Evolutionary conservation across 192 early-diverging fungal species (phyloP), one percentile per base, ranked within the genome.

Genomic region (Endogone sp.): DNA sequence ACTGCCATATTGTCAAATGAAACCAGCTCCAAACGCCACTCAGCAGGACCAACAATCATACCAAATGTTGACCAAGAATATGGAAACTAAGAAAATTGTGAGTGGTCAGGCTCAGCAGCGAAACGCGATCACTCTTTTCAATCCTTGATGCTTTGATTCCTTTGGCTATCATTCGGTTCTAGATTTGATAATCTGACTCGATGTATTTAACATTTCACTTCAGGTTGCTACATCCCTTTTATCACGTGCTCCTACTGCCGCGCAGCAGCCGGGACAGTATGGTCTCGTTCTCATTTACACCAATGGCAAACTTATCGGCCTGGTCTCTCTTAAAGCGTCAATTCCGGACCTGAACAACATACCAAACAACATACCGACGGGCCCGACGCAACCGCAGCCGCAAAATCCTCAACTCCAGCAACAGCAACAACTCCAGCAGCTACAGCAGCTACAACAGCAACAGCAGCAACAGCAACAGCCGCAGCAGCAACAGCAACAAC

Each of bases 1-100:
- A 11, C n/a, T 79, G 27, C 77, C 77, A 0, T 79, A 74, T 22
- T 79, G 77, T 37, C 72, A 79, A 29, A 74, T 79, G 61, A 62
- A 69, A n/a, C 71, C 72, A 21, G 55, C 72, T 11, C n/a, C n/a
- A n/a, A n/a, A n/a, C n/a, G n/a, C n/a, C n/a, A 78, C 23, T 25
- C 65, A 64, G 31, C 72, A 74, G 28, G 72, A 79, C 60, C 65
- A 71, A 44, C 73, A 59, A 2, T 70, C 73, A 23, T 79, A 74
- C 56, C 58, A 29, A 20, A 22, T 75, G 3, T 59, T 79, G 4
- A 27, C 66, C 2, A 65, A 72, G 37, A 79, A 79, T 23, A 32
- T 79, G 62, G 77, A 79, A 57, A 72, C 73, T 62, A 74, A 74
- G 25, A 67, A 66, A 28, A 74, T 74, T 25, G 76, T 73, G 67